phyloP scores from a whole-genome alignment of 495 filamentous ascomycete genomes.

The Eremomyces bilateralis region DNA sequence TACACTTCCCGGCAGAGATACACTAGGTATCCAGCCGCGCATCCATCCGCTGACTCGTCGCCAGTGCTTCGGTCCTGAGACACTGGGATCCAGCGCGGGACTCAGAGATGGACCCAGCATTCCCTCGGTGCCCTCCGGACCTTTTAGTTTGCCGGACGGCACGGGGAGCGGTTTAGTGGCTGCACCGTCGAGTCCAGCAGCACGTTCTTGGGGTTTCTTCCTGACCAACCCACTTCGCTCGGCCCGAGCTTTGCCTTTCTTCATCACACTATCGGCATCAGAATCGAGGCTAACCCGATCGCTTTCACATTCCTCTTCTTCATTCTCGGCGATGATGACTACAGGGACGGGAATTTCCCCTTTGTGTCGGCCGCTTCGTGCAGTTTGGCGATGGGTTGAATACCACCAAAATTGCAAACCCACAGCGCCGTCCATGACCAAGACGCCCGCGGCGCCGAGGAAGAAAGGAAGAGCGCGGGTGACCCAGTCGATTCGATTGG shows the following conservation, averaged over 20 bases:
- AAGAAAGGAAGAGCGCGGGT: slow-evolving; percentile 42
- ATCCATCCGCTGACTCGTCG: slow-evolving; percentile 40
- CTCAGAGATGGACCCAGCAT: too few relatives aligned
- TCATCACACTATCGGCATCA: slow-evolving; percentile 17
- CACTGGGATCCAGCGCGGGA: too few relatives aligned
- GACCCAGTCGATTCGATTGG: slow-evolving; percentile 34
- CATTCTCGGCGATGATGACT: slow-evolving; percentile 28
- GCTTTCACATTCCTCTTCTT: slow-evolving; percentile 5
- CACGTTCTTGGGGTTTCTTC: slow-evolving; percentile 18
- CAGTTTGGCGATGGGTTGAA: too few relatives aligned
- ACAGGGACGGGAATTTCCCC: too few relatives aligned
- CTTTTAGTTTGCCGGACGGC: not conserved
- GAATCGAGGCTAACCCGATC: slow-evolving; percentile 4
- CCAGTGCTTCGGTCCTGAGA: slow-evolving; percentile 18
- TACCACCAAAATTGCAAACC: slow-evolving; percentile 43
- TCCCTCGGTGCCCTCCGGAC: not conserved
- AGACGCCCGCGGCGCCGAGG: slow-evolving; percentile 47
- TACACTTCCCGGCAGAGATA: slow-evolving; percentile 1
- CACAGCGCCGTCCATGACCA: slow-evolving; percentile 41
- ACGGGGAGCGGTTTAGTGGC: too few relatives aligned
- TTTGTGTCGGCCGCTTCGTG: too few relatives aligned
- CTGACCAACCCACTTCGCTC: slow-evolving; percentile 19
- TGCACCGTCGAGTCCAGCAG: too few relatives aligned
- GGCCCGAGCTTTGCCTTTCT: too few relatives aligned
- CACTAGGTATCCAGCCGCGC: slow-evolving; percentile 40